Conservation (phyloP, 441 rosid species). For the Theobroma grandiflorum region DNA sequence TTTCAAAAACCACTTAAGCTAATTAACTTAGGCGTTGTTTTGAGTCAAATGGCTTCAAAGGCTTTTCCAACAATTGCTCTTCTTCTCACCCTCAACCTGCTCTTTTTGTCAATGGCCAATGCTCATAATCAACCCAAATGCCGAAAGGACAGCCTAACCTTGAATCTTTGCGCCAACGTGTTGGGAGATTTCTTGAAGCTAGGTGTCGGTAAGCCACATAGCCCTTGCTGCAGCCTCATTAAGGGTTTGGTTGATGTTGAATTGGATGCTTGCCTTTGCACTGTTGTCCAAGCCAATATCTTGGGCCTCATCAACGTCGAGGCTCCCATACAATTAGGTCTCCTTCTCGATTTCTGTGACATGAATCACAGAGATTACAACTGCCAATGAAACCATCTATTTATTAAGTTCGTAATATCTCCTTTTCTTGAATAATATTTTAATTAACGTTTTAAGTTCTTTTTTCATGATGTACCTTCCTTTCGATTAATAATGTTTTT, state of each 20-base stretch:
- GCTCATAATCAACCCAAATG: slow-evolving; percentile 43
- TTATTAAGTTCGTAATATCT: too few relatives aligned
- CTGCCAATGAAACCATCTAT: not conserved
- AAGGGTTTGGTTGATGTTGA: slow-evolving; percentile 52
- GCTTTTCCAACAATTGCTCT: slow-evolving; percentile 46
- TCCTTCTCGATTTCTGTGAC: slow-evolving; percentile 59
- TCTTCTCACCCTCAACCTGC: slow-evolving; percentile 52
- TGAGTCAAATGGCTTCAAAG: slow-evolving; percentile 48
- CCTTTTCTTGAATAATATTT: too few relatives aligned
- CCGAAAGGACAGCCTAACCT: slow-evolving; percentile 58
- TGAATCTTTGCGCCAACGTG: slow-evolving; percentile 53
- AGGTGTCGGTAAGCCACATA: slow-evolving; percentile 50
- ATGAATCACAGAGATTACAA: slow-evolving; percentile 40
- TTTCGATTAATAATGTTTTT: not conserved
- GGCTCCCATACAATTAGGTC: slow-evolving; percentile 48
- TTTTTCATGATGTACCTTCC: too few relatives aligned
- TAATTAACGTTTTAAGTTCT: too few relatives aligned
- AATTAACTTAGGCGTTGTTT: not conserved
- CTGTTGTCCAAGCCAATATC: slow-evolving; percentile 55
- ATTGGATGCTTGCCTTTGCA: slow-evolving; percentile 70
- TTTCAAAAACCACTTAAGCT: not conserved
- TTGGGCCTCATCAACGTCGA: slow-evolving; percentile 50
- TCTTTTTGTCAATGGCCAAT: slow-evolving; percentile 51
- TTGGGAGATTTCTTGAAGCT: not conserved
- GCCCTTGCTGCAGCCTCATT: slow-evolving; percentile 60